Percentiles rank a stretch among this genome's conserved stretches.
Evolutionary conservation across 148 eudicot species (phyloP).

Genomic region (Chenopodium suecicum): DNA sequence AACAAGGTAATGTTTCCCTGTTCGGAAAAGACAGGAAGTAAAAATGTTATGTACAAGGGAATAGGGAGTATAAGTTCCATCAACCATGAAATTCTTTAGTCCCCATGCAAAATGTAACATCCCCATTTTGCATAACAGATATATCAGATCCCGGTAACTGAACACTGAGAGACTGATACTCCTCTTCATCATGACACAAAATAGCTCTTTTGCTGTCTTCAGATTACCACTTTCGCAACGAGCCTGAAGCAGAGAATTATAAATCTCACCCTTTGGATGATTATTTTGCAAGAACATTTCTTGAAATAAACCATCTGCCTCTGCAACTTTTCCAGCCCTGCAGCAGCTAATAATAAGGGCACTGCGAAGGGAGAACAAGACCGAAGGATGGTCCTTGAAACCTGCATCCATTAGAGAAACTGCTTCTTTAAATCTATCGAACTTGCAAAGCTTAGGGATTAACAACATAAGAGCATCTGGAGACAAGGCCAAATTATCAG

Average conservation of each 20-base stretch:
- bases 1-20: slow-evolving; percentile 30
- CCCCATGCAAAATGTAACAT: slow-evolving; percentile 34
- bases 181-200: slow-evolving; percentile 52
- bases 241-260: slow-evolving; percentile 42
- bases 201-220: slow-evolving; percentile 39
- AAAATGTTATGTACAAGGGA: slow-evolving; percentile 48
- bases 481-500: slow-evolving; percentile 31
- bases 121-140: slow-evolving; percentile 37
- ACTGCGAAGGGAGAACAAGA: slow-evolving; percentile 20
- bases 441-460: slow-evolving; percentile 41
- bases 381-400: slow-evolving; percentile 30
- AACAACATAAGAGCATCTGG: slow-evolving; percentile 37
- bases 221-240: slow-evolving; percentile 41
- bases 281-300: slow-evolving; percentile 29
- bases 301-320: slow-evolving; percentile 39
- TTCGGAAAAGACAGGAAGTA: slow-evolving; percentile 48
- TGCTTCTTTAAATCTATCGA: slow-evolving; percentile 40
- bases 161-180: slow-evolving; percentile 41
- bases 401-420: slow-evolving; percentile 37
- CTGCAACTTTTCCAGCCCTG: slow-evolving; percentile 33
- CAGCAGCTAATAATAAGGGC: slow-evolving; percentile 45
- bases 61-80: slow-evolving; percentile 24
- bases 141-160: slow-evolving; percentile 45
- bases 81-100: slow-evolving; percentile 50
- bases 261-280: slow-evolving; percentile 38